Conservation (phyloP, 257 asterid species). For the Solanum phureja region DNA sequence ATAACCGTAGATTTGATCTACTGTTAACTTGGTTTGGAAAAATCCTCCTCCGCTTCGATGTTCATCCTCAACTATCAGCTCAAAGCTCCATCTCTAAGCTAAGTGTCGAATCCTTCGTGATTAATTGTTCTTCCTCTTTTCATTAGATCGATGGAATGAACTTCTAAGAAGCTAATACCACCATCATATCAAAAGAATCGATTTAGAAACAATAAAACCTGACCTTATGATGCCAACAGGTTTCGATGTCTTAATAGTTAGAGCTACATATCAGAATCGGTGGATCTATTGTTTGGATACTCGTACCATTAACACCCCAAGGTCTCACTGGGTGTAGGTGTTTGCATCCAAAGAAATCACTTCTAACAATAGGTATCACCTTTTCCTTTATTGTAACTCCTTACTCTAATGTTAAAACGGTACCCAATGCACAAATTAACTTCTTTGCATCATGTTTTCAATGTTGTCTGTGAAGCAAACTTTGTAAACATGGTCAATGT, state of each 20-base stretch:
- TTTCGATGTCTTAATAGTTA: neutral
- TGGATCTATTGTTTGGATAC: neutral
- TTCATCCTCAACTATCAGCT: neutral
- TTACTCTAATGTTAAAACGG: neutral
- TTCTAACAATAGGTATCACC: neutral
- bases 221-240: neutral
- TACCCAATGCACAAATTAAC: neutral
- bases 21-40: no score
- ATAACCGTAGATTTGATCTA: neutral
- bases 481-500: neutral
- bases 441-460: neutral
- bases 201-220: neutral
- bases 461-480: neutral
- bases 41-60: no score
- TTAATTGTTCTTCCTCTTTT: no score
- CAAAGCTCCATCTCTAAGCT: neutral
- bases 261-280: neutral
- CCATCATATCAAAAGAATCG: neutral
- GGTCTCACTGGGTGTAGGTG: neutral
- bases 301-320: neutral
- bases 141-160: neutral
- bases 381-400: neutral
- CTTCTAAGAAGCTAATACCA: neutral
- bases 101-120: neutral
- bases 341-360: neutral